Base-by-base conservation (phyloP, 805 yeast species). In the Candida palmyrensis region DNA sequence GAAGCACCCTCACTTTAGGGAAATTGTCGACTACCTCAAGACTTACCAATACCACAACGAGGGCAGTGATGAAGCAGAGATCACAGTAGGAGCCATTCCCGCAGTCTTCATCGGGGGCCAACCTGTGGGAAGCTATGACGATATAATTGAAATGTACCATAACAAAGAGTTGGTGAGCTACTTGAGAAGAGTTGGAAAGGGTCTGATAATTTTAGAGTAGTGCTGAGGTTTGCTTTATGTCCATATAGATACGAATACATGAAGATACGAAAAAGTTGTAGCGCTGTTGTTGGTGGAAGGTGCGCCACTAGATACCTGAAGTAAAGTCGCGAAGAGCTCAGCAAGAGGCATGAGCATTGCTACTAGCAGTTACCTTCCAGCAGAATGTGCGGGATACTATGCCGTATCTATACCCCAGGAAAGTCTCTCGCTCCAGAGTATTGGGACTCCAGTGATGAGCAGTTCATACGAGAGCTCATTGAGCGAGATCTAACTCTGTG, bases 381-480 rank as follows among this genome's bases (percentile, higher is more conserved):
- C n/a, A n/a, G n/a, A n/a, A 76, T 76, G 83, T 76, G 82, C 62
- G 82, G 82, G 2, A 77, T 76, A 9, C 53, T 76, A 14, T 55
- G 67, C 29, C 65, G 61, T 39, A 56, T 49, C 22, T n/a, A n/a
- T n/a, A n/a, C n/a, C n/a, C n/a, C n/a, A n/a, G n/a, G n/a, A n/a
- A n/a, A n/a, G n/a, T n/a, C n/a, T n/a, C n/a, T n/a, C n/a, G n/a
- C n/a, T 21, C 11, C 23, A 21, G 23, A 9, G 11, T 11, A 21
- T 9, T 46, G 47, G 47, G 46, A 46, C 13, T 19, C 41, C 4
- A 24, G 19, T 16, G 41, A 46, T 31, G 14, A 26, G n/a, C 27
- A 27, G 12, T 33, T 18, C 8, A 44, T 45, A 10, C 13, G 27
- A 10, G 24, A 31, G 6, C 40, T 46, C 22, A 39, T 33, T 15